Base-by-base conservation (phyloP, 441 rosid species). In the Adansonia grandidieri region DNA sequence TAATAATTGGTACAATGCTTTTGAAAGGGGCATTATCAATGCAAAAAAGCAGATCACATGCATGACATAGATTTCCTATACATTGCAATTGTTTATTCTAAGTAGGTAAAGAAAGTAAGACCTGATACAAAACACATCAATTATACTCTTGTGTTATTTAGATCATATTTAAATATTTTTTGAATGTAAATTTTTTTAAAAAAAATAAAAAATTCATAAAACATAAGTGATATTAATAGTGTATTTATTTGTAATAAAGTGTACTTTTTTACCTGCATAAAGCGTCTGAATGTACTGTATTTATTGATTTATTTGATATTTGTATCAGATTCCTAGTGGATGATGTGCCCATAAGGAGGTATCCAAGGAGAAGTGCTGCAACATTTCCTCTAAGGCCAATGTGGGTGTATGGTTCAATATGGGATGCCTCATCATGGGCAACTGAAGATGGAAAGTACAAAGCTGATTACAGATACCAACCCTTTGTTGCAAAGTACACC, bases 351-450 rank as follows among this genome's bases (percentile, higher is more conserved):
- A 88, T 95, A 72, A 88, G 99, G 80, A 92, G 98, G 92, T 95
- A 95, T 77, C 91, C 91, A 17, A 95, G 87, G 80, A 95, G 90
- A 82, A 93, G 92, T 81, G 93, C 56, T 0, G 79, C 84, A 10
- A 93, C 99, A 63, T 95, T 93, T 80, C 99, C 99, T 0, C 37
- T 87, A 37, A 91, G 99, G 85, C 99, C 99, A 80, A 92, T 93
- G 98, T 93, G 98, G 98, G 84, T 95, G 10, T 93, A 95, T 79
- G 99, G 99, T 69, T 95, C 99, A 62, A 93, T 95, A 63, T 95
- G 98, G 98, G 98, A 95, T 53, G 98, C 98, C 2, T 93, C 98
- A 11, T 88, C 97, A 0, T 95, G 98, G 98, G 98, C 98, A 13
- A 95, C 98, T 0, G 98, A 95, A 19, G 88, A 95, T 77, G 98